Percentiles rank a stretch among this genome's conserved stretches.
Conservation (phyloP, 2,329 filamentous ascomycete genomes). For the Fusarium cicatricum region DNA sequence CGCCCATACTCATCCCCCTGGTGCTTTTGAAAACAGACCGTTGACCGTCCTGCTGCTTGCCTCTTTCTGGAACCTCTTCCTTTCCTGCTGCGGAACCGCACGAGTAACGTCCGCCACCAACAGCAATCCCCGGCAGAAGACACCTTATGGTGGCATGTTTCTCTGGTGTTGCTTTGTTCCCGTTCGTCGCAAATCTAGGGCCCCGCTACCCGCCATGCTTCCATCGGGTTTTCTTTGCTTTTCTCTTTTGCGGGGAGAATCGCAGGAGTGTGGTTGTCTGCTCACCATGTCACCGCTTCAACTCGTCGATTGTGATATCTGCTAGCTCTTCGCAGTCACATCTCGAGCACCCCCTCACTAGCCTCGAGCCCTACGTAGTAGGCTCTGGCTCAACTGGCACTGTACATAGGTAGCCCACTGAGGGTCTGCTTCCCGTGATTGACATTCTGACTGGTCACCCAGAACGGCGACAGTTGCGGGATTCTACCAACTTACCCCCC, state of each 20-base stretch:
- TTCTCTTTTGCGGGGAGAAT: too few relatives aligned
- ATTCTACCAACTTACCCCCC: slow-evolving; percentile 17
- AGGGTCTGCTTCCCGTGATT: slow-evolving; percentile 12
- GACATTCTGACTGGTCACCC: slow-evolving; percentile 31
- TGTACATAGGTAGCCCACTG: not conserved
- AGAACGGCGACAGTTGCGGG: slow-evolving; percentile 9
- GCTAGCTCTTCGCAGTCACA: slow-evolving; percentile 18
- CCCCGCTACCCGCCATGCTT: not conserved
- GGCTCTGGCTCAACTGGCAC: slow-evolving; percentile 12
- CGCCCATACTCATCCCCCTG: not conserved
- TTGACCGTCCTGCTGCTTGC: slow-evolving; percentile 6
- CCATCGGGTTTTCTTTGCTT: slow-evolving; percentile 4
- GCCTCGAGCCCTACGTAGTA: not conserved
- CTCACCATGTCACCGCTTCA: slow-evolving; percentile 4
- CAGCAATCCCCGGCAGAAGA: too few relatives aligned
- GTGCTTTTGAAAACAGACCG: not conserved
- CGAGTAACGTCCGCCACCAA: too few relatives aligned
- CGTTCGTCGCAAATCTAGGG: not conserved
- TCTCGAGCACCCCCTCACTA: slow-evolving; percentile 11
- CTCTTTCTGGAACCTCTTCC: slow-evolving; percentile 15
- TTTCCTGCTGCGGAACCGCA: too few relatives aligned
- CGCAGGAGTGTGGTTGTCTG: not conserved
- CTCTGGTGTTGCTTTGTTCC: not conserved
- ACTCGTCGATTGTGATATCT: slow-evolving; percentile 22
- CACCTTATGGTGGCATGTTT: not conserved